Base-by-base conservation (phyloP, 805 yeast species). In the Lachancea cidri region DNA sequence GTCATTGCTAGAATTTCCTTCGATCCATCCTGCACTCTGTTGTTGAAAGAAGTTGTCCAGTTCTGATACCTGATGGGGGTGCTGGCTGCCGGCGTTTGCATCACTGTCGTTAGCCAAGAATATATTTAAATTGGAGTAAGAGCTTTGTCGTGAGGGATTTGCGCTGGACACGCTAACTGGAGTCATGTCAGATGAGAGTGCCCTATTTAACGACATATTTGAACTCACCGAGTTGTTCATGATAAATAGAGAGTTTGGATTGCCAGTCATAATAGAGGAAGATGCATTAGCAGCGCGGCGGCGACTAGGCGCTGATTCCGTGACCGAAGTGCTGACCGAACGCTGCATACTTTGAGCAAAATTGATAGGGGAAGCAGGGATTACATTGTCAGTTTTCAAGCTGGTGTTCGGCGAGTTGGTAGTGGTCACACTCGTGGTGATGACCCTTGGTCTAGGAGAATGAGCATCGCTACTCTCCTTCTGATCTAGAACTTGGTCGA, bases 21-120 rank as follows among this genome's bases (percentile, higher is more conserved):
- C 88, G 57, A 81, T 74, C 95, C 95, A 86, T 22, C 87, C 89
- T 25, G 81, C 78, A 19, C 88, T 83, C 51, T 85, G 93, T 59
- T 83, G 87, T 57, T 83, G 87, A 63, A 84, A 79, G 50, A 84
- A 83, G 15, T 71, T 70, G 52, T 82, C 80, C 53, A 79, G 38
- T 18, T 52, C 60, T 7, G 52, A 46, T 13, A 39, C 33, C 18
- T 40, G 42, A 17, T 33, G 39, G 13, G 37, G 33, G 17, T 24
- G 36, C 36, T 18, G 30, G 41, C n/a, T 33, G 4, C 29, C 29
- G 22, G 29, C 33, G 11, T 20, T 30, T 19, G 14, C 43, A 4
- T 14, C 37, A 14, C 15, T 25, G 16, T 29, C 16, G n/a, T 29
- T 29, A 15, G 16, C n/a, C 36, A 41, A 42, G 20, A 52, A 52